Base-by-base conservation (phyloP, 805 yeast species). In the Vanderwaltozyma tropicalis region DNA sequence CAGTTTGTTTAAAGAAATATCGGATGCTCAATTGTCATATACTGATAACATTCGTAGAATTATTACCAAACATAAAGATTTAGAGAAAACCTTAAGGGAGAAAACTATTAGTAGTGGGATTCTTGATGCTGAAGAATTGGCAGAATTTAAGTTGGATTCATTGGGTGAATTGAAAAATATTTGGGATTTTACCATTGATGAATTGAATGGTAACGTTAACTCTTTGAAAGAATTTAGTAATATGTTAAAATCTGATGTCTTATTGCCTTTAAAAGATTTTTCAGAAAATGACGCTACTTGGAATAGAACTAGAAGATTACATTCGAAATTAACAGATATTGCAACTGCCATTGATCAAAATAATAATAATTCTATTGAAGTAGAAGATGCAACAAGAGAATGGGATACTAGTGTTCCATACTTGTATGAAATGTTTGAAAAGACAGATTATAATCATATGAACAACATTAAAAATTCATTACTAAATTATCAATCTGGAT, bases 331-430 rank as follows among this genome's bases (percentile, higher is more conserved):
- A 38, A 49, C 61, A 57, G 62, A 70, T 54, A 57, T 70, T 27
- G 73, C 74, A 7, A 61, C 61, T 32, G 50, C 46, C 15, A 59
- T 62, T 41, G 74, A 66, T 41, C 56, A 62, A 14, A 63, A 64
- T 36, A 60, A 42, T 59, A 62, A 36, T 64, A 65, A 46, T 46
- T 41, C 44, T 31, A 56, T 51, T 60, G 71, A 63, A 45, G 60
- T 65, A 35, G 57, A 51, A 13, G 56, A 60, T 34, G 69, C 74
- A 25, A 76, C 71, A 38, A 66, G 66, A 26, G 71, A 74, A 48
- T 86, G 95, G 95, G 78, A 77, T 44, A 64, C 73, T 38, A 77
- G 78, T 55, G 89, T 92, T 2, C 89, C 94, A 2, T 75, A 71
- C 39, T 74, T 81, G 31, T 80, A 83, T 53, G 79, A 78, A 47